Conservation (phyloP, 2,329 filamentous ascomycete genomes). For the Chlorencoelia australis region DNA sequence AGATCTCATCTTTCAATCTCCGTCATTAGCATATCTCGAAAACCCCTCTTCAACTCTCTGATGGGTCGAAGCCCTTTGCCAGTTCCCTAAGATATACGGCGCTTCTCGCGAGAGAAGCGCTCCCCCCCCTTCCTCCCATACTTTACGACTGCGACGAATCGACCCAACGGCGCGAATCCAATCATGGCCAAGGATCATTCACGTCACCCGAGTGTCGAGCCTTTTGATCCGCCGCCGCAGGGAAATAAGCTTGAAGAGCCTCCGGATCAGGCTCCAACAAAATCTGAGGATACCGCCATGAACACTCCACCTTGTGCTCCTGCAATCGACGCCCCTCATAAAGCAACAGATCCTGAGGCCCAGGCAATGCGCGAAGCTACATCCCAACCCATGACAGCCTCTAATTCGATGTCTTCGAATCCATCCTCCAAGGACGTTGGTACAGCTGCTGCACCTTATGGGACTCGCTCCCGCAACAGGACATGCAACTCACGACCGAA, state of each 20-base stretch:
- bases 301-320: constrained; percentile 4
- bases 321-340: constrained; percentile 8
- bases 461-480: constrained; percentile 87
- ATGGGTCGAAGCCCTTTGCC: constrained; percentile 22
- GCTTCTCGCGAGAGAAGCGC: constrained; percentile 29
- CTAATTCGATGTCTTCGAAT: constrained; percentile 37
- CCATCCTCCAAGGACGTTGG: constrained; percentile 37
- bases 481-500: constrained; percentile 73
- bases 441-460: constrained; percentile 45
- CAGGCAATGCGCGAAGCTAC: constrained; percentile 16
- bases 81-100: constrained; percentile 24
- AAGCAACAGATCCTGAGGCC: constrained; percentile 9
- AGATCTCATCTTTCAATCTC: too few species aligned
- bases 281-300: constrained; percentile 8
- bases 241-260: constrained; percentile 13
- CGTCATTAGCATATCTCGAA: too few species aligned
- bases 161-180: constrained; percentile 5
- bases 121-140: constrained; percentile 11
- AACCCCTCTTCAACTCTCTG: too few species aligned
- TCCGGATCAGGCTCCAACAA: constrained; percentile 9
- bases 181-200: constrained; percentile 24
- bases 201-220: constrained; percentile 19
- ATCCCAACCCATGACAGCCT: constrained; percentile 39
- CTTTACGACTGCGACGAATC: constrained; percentile 2
- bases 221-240: constrained; percentile 9